phyloP scores from a whole-genome alignment of 2,329 filamentous ascomycete species.

The Mycocentrospora acerina region DNA sequence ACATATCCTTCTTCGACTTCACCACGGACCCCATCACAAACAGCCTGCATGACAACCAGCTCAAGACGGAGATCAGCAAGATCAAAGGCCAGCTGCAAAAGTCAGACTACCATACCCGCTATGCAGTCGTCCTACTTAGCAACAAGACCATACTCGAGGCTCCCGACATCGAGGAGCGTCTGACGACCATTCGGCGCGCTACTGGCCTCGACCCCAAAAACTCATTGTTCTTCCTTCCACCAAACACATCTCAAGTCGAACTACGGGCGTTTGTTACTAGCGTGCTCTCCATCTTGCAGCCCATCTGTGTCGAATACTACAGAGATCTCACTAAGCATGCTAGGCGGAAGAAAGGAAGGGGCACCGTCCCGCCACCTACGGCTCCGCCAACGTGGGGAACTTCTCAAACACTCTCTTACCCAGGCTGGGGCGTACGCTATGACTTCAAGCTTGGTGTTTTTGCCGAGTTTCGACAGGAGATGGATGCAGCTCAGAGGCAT shows the following conservation, averaged over 20 bases:
- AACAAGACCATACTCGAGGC: slow-evolving; percentile 63
- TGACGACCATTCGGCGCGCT: slow-evolving; percentile 75
- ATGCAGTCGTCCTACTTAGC: slow-evolving; percentile 76
- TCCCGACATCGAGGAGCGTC: slow-evolving; percentile 69
- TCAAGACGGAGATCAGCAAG: slow-evolving; percentile 83
- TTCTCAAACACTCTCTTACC: slow-evolving; percentile 78
- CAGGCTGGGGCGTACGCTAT: slow-evolving; percentile 91
- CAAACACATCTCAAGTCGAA: slow-evolving; percentile 70
- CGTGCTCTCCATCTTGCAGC: slow-evolving; percentile 72
- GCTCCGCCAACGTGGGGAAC: slow-evolving; percentile 80
- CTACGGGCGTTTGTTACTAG: slow-evolving; percentile 72
- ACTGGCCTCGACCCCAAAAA: slow-evolving; percentile 81
- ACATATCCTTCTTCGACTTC: slow-evolving; percentile 79
- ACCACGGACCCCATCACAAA: slow-evolving; percentile 71
- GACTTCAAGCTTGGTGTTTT: slow-evolving; percentile 92
- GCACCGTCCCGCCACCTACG: slow-evolving; percentile 76
- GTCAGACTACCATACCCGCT: slow-evolving; percentile 75
- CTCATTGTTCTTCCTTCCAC: slow-evolving; percentile 77
- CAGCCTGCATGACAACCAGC: slow-evolving; percentile 78
- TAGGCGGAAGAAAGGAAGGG: slow-evolving; percentile 81
- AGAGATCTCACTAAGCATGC: slow-evolving; percentile 90
- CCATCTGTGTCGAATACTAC: slow-evolving; percentile 83
- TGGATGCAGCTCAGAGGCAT: slow-evolving; percentile 81
- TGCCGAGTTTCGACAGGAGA: slow-evolving; percentile 90
- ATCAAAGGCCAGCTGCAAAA: slow-evolving; percentile 68